Percentiles rank a stretch among this genome's conserved stretches.
phyloP scores from a whole-genome alignment of 768 basidiomycete species.

The Rhodosporidiobolus sp. region DNA sequence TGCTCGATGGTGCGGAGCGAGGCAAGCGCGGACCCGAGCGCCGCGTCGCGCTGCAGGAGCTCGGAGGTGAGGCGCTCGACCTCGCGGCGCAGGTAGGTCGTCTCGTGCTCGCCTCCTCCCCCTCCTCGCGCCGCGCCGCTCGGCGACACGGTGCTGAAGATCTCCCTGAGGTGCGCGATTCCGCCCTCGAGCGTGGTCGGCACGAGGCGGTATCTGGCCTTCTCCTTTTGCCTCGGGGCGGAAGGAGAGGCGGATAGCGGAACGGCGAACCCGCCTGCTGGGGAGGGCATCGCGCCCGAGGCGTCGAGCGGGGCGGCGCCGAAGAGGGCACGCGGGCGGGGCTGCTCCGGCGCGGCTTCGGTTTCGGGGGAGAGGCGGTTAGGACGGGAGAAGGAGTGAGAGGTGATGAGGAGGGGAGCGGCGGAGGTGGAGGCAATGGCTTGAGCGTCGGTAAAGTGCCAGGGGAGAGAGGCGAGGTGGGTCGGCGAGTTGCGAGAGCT shows the following conservation, averaged over 20 bases:
- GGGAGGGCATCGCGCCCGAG: too few species aligned
- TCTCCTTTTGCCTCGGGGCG: too few species aligned
- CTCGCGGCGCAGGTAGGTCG: constrained; percentile 14
- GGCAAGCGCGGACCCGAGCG: background rate
- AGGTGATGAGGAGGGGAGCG: background rate
- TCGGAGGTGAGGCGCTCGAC: background rate
- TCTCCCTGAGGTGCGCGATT: background rate
- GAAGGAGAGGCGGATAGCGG: too few species aligned
- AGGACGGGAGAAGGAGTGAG: background rate
- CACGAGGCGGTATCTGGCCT: too few species aligned
- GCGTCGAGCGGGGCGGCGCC: too few species aligned
- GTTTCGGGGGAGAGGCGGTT: background rate
- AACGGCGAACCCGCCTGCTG: too few species aligned
- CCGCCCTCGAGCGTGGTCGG: background rate
- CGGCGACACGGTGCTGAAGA: background rate
- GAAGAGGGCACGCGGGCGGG: too few species aligned
- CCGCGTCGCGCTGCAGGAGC: constrained; percentile 3
- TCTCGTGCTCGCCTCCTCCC: background rate
- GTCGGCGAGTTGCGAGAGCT: too few species aligned
- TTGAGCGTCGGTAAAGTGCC: too few species aligned
- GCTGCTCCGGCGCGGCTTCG: background rate
- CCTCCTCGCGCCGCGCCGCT: background rate
- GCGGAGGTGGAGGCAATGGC: too few species aligned
- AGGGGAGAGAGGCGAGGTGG: too few species aligned
- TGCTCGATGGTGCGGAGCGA: background rate